Conservation (phyloP, 768 basidiomycete species). For the Mycena venus region DNA sequence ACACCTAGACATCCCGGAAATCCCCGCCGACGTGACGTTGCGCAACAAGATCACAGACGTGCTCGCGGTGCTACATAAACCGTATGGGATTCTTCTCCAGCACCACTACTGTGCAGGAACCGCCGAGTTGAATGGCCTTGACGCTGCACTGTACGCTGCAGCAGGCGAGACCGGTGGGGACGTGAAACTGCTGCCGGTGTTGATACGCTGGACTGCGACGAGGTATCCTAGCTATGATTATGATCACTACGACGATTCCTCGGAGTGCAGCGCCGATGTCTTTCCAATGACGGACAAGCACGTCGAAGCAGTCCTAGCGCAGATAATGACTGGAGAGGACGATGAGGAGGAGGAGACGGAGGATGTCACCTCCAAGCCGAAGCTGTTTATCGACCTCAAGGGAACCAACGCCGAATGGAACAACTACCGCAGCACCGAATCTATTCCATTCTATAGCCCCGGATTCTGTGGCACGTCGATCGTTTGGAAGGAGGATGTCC, state of each 20-base stretch:
- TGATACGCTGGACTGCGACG: conserved; percentile 31
- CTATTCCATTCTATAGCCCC: conserved; percentile 13
- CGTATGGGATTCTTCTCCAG: conserved; percentile 43
- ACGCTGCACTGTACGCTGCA: conserved; percentile 33
- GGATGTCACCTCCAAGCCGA: background rate
- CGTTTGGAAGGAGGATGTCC: background rate
- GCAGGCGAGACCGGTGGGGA: conserved; percentile 16
- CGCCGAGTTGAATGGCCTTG: conserved; percentile 38
- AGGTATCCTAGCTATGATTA: background rate
- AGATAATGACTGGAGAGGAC: background rate
- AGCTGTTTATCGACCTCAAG: conserved; percentile 19
- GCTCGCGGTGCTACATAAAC: conserved; percentile 18
- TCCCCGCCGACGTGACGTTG: background rate
- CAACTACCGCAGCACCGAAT: background rate
- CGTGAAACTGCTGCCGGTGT: conserved; percentile 32
- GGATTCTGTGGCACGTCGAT: background rate
- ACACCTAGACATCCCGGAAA: conserved; percentile 7
- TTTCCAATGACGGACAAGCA: conserved; percentile 39
- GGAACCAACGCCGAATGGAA: conserved; percentile 21
- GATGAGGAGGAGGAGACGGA: background rate
- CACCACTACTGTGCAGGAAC: conserved; percentile 44
- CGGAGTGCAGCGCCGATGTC: background rate
- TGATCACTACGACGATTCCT: background rate
- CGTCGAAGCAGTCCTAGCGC: conserved; percentile 27
- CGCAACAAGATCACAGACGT: conserved; percentile 15